Base-by-base conservation (phyloP, 2,329 filamentous ascomycete species). In the Cladophialophora carrionii region DNA sequence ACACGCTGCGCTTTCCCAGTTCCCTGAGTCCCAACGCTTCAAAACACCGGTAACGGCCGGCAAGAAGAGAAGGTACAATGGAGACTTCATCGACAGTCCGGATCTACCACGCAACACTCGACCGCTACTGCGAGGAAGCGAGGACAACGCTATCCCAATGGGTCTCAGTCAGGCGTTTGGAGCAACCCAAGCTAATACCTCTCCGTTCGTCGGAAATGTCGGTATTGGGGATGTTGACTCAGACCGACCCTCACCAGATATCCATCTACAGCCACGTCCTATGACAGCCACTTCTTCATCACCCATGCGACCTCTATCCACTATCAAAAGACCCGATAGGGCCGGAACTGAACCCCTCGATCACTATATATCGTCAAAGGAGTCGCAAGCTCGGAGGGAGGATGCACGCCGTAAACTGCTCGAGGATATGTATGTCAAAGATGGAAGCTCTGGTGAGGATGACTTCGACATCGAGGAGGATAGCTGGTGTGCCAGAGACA, bases 191-290 rank as follows among this genome's bases (percentile, higher is more conserved):
- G 80, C 77, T 32, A 74, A 77, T 26, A 81, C 81, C 2, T 82
- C 81, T 10, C 81, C 81, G 4, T 72, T 80, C 43, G 71, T 76
- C 10, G 74, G 76, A 67, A 8, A n/a, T 2, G 67, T 72, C 10
- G 69, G 72, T 2, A 75, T 75, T 6, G 74, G 74, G 2, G 80
- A 80, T 51, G 71, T 75, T 8, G 67, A 76, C 32, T 82, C 80
- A 10, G 80, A 82, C 66, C 78, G 80, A 57, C 81, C 81, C 3
- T 83, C 81, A 1, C 81, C 81, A n/a, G 78, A 80, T 67, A 72
- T 82, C 22, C 77, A 80, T 43, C 76, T 81, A 29, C 76, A 81
- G 60, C 72, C 73, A 37, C 75, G 74, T 32, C 75, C 76, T 8
- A 55, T 69, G 20, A 69, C 77, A 26, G 70, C 72, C 51, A 72